A percentile compares a stretch with the other conserved stretches of the same genome.
These are phyloP conservation scores for Spathaspora gorwiae DNA, from an alignment of 805 yeast genomes.

Conservation along the genomic window DNA sequence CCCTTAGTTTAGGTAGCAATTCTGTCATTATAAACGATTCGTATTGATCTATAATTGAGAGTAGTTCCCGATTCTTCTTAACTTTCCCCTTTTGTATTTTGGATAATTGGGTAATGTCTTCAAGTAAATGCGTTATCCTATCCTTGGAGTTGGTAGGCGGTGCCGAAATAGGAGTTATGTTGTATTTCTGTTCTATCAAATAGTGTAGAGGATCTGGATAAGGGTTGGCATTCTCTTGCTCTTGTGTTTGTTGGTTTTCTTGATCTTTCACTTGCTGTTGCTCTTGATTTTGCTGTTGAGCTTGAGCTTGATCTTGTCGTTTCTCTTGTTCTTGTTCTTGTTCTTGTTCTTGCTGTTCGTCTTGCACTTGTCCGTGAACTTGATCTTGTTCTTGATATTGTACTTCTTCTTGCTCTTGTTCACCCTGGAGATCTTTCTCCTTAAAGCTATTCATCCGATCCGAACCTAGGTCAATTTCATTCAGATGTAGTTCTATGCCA, in stretches of 20 bases:
- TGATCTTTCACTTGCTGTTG: background rate
- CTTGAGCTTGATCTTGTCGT: background rate
- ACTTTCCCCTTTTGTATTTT: constrained; percentile 14
- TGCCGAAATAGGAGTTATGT: constrained; percentile 12
- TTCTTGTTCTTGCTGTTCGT: background rate
- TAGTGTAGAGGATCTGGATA: constrained; percentile 12
- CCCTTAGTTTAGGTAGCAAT: constrained; percentile 25
- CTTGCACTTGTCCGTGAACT: too few relatives aligned
- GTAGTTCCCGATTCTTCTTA: constrained; percentile 20
- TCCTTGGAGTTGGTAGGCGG: background rate
- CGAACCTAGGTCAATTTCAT: too few relatives aligned
- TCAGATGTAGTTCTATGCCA: too few relatives aligned
- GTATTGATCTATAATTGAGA: constrained; percentile 21
- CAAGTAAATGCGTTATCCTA: constrained; percentile 18
- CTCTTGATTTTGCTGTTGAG: too few relatives aligned
- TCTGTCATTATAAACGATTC: constrained; percentile 23
- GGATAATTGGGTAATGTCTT: constrained; percentile 24
- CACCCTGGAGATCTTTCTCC: too few relatives aligned
- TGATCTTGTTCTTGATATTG: background rate
- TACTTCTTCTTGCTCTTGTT: background rate
- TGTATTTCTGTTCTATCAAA: constrained; percentile 22
- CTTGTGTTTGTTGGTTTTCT: background rate
- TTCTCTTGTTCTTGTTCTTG: background rate
- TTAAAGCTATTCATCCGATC: too few relatives aligned
- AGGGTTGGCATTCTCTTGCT: background rate